Evolutionary conservation across 2,329 filamentous ascomycete species (phyloP), one percentile per base, ranked within the genome.

Genomic region (Neopestalotiopsis sp.): DNA sequence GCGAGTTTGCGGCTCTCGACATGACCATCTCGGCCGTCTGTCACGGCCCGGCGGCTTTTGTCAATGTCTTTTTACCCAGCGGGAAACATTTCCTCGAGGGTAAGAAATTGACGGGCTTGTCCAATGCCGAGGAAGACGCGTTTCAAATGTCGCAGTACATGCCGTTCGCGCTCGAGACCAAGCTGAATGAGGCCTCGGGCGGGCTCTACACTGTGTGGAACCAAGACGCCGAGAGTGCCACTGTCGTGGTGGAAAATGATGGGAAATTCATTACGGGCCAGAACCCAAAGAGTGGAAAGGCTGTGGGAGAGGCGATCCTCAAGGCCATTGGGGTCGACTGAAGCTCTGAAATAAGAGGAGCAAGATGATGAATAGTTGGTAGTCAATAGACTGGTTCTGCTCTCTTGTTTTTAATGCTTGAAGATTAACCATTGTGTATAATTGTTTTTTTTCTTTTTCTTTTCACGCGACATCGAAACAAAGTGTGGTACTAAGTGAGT

Each of bases 11-110:
- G 74, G 80, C 82, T 56, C 83, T 84, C 2, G 87, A 85, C 71
- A 92, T 92, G 83, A 82, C 89, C 67, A 85, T 93, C 14, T 82
- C 88, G 0, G 89, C 91, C 3, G 90, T 93, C 61, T 93, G 91
- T 82, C 91, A 93, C 79, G 91, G 90, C 5, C 89, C 91, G 2
- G 87, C 87, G 2, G 91, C 86, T 13, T 82, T 93, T 13, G 82
- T 85, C 63, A 85, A 90, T 71, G 90, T 88, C 49, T 87, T 85
- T 73, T 74, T 84, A n/a, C 71, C 80, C 3, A 81, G 85, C 69
- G 89, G 88, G 34, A 80, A 83, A 71, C 82, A 83, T 62, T 79
- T 92, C 9, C 78, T 92, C 45, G 79, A 84, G 65, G 89, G 86
- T 57, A 85, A 84, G 74, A 80, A 84, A 56, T 87, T 89, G 24